A percentile compares a stretch with the other conserved stretches of the same genome.
Conservation (phyloP, 768 basidiomycete genomes). For the Lactifluus volemus region DNA sequence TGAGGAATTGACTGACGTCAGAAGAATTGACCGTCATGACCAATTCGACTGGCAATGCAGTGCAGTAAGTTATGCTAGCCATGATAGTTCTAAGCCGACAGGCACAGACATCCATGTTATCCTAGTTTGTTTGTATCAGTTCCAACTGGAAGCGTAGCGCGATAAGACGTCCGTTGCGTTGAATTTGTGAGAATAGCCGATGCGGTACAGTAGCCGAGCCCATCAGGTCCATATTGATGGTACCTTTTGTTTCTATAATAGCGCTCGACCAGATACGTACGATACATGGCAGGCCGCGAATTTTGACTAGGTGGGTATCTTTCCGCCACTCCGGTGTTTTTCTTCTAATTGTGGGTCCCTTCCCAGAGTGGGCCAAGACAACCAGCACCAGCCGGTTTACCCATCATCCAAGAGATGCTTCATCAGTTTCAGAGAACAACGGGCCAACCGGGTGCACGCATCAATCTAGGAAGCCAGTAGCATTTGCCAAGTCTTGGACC, state of each 20-base stretch:
- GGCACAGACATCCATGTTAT: no score
- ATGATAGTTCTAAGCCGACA: no score
- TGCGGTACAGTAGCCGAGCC: no score
- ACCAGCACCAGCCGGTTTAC: conserved; percentile 27
- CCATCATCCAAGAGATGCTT: conserved; percentile 19
- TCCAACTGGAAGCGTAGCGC: no score
- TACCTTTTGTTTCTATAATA: conserved; percentile 15
- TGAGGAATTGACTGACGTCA: no score
- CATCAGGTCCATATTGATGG: not conserved
- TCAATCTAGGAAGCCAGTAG: conserved; percentile 42
- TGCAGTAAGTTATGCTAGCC: no score
- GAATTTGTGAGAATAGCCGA: no score
- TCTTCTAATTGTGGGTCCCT: not conserved
- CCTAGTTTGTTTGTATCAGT: no score
- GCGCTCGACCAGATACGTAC: conserved; percentile 37
- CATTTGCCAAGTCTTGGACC: conserved; percentile 38
- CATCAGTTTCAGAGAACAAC: conserved; percentile 1
- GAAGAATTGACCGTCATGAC: no score
- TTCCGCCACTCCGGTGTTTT: not conserved
- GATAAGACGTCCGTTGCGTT: no score
- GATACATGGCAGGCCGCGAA: conserved; percentile 57
- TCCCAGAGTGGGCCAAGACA: conserved; percentile 42
- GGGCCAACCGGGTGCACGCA: conserved; percentile 55
- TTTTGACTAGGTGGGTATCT: conserved; percentile 58
- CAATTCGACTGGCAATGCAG: no score